A percentile compares a stretch with the other conserved stretches of the same genome.
Evolutionary conservation across 345 rosid genomes (phyloP).

Genomic region (Ricinus communis): DNA sequence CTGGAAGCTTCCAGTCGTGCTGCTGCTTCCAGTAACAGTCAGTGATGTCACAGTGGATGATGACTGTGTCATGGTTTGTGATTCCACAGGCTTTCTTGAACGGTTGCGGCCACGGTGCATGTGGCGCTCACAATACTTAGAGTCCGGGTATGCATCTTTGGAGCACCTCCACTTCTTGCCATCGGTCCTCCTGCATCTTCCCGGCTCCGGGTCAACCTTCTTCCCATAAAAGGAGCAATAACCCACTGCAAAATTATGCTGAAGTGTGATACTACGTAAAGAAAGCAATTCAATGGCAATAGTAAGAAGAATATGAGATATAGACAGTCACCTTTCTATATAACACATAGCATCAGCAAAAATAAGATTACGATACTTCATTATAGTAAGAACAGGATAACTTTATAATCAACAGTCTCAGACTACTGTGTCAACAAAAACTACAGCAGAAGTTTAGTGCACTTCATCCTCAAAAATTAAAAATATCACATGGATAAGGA

Average conservation of each 20-base stretch:
- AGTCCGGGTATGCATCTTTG: constrained; percentile 56
- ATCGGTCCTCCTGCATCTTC: constrained; percentile 38
- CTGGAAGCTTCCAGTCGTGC: constrained; percentile 39
- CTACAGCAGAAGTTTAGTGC: constrained; percentile 8
- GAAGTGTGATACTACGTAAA: constrained; percentile 14
- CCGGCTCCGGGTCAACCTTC: constrained; percentile 39
- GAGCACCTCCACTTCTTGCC: constrained; percentile 41
- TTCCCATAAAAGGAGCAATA: constrained; percentile 52
- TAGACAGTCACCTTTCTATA: not conserved
- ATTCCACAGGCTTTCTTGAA: constrained; percentile 99
- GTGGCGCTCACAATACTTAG: constrained; percentile 99
- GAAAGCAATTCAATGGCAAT: not conserved
- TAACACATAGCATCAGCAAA: constrained; percentile 12
- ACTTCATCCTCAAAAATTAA: constrained; percentile 21
- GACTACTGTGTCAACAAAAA: constrained; percentile 15
- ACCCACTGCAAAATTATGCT: constrained; percentile 39
- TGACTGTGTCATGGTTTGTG: constrained; percentile 51
- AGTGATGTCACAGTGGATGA: constrained; percentile 42
- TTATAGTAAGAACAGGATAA: constrained; percentile 1
- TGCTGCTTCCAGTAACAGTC: constrained; percentile 39
- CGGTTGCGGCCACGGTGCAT: constrained; percentile 99
- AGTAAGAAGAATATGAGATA: constrained; percentile 8
- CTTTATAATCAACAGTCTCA: constrained; percentile 7
- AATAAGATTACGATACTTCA: not conserved
- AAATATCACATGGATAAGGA: constrained; percentile 30